Base-by-base conservation (phyloP, 306 rosid species). In the Vigna mungo region DNA sequence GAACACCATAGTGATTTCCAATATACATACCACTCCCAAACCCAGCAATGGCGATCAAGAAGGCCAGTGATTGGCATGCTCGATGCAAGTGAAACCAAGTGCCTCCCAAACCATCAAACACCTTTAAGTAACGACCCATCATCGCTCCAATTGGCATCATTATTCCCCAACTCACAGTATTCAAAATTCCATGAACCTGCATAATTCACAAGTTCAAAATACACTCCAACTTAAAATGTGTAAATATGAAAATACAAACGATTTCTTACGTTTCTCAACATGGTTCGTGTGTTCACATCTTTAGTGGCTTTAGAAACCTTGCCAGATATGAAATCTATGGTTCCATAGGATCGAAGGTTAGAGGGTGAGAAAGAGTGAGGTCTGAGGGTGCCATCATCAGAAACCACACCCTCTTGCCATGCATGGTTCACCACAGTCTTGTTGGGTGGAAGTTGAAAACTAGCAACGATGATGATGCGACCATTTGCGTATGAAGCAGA, bases 111-210 rank as follows among this genome's bases (percentile, higher is more conserved):
- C 61, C 66, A 4, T 84, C 60, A 34, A 77, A 77, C 43, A 36
- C 3, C 32, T 54, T 82, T 59, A 85, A 21, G 10, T 77, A 56
- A 2, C 87, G 80, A 14, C 82, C 90, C 0, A 85, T 0, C 6
- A 85, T 72, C 5, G 34, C 80, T 3, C 89, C 87, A 2, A 51
- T 32, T 0, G 87, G 85, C 86, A 84, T 75, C 7, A 86, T 20
- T 51, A 83, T 39, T 39, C 89, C 89, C 89, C 87, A 86, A 0
- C 86, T 75, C 12, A 86, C 11, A 0, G 49, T 62, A 48, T 81
- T 80, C 43, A 84, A 12, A 2, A 78, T 21, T 25, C 27, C 90
- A 78, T 82, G 88, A 2, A 39, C 72, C 88, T 85, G 17, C 23
- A 68, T 0, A 79, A 62, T 7, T 16, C 11, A 77, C 13, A 56